Evolutionary conservation across 139 green algal genomes (phyloP).

Genomic region (Dunaliella sp.): DNA sequence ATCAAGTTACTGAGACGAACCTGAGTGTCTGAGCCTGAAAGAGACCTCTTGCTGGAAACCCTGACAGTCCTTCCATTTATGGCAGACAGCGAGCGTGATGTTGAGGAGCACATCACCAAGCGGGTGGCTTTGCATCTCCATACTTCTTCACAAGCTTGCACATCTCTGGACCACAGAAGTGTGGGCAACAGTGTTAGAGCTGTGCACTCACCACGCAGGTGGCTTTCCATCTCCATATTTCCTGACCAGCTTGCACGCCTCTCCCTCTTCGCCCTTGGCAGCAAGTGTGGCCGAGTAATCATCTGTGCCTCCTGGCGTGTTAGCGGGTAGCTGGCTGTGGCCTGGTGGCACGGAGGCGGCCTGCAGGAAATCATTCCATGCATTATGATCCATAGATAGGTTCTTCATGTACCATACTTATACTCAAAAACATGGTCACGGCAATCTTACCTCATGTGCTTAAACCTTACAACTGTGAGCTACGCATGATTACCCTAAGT

Average conservation of each 20-base stretch:
- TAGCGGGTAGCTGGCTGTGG: background rate
- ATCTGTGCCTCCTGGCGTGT: background rate
- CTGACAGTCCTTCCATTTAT: background rate
- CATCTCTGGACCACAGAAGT: background rate
- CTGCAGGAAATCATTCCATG: too few relatives aligned
- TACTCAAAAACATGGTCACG: too few relatives aligned
- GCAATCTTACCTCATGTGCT: too few relatives aligned
- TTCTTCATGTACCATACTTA: too few relatives aligned
- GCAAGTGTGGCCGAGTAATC: background rate
- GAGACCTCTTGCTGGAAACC: background rate
- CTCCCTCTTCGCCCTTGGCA: background rate
- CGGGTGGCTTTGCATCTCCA: background rate
- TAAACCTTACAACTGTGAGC: too few relatives aligned
- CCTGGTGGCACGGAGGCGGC: background rate
- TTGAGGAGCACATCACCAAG: background rate
- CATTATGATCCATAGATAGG: too few relatives aligned
- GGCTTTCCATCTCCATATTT: constrained; percentile 40
- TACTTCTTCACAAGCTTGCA: background rate
- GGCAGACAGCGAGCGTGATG: background rate
- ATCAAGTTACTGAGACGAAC: too few relatives aligned
- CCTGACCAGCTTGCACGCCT: constrained; percentile 16
- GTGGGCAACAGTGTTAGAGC: too few relatives aligned
- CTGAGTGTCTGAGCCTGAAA: too few relatives aligned
- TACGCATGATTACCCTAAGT: too few relatives aligned
- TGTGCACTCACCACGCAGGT: constrained; percentile 30